Conservation (phyloP, 73 alveolate genomes). For the Paramecium primaurelia region DNA sequence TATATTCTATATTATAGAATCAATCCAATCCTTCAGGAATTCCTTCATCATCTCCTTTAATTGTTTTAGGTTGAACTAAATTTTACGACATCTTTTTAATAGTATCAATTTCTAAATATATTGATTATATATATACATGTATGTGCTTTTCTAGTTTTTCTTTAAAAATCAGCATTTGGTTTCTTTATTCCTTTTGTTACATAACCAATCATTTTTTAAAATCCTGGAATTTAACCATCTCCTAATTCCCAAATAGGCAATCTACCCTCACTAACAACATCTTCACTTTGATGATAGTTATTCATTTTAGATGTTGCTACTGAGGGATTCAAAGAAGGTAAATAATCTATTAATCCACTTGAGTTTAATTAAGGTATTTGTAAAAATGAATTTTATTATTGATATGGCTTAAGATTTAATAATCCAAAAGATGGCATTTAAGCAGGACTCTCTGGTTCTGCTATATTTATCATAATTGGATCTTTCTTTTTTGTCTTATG, state of each 20-base stretch:
- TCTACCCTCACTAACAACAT: constrained; percentile 20
- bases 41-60: constrained; percentile 28
- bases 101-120: neutral
- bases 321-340: neutral
- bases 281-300: constrained; percentile 2
- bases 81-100: neutral
- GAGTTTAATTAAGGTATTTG: constrained; percentile 26
- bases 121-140: neutral
- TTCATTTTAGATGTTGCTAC: constrained; percentile 9
- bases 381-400: neutral
- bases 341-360: neutral
- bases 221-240: neutral
- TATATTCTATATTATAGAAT: neutral
- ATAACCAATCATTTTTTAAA: neutral
- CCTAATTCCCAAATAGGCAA: constrained; percentile 33
- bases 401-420: neutral
- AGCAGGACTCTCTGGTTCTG: constrained; percentile 4
- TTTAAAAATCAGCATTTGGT: neutral
- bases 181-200: neutral
- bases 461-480: constrained; percentile 27
- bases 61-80: constrained; percentile 9
- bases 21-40: constrained; percentile 18
- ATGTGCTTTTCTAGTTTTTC: constrained; percentile 15
- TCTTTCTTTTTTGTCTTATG: neutral
- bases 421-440: neutral